Evolutionary conservation across 129 eudicot genomes (phyloP).

Genomic region (Arctium lappa): DNA sequence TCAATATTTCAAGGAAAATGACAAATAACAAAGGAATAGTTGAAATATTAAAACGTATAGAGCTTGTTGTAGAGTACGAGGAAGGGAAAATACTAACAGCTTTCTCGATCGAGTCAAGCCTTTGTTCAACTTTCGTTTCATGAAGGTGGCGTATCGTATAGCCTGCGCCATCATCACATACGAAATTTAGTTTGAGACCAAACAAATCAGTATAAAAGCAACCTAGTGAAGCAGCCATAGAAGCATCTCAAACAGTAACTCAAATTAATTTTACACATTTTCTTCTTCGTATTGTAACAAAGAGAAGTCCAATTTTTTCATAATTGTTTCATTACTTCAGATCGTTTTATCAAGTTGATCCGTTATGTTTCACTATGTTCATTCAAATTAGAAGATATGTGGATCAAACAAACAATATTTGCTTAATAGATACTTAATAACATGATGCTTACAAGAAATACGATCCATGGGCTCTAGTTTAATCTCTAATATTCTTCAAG

Average conservation of each 20-base stretch:
- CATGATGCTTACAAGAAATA: neutral
- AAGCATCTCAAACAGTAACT: neutral
- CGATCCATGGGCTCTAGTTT: neutral
- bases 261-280: neutral
- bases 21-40: neutral
- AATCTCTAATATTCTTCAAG: neutral
- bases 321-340: neutral
- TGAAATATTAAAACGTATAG: neutral
- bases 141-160: conserved; percentile 80
- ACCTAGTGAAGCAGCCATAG: neutral
- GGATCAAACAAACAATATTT: neutral
- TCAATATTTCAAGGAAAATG: neutral
- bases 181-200: neutral
- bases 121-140: conserved; percentile 65
- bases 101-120: conserved; percentile 85
- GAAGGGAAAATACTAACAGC: conserved; percentile 51
- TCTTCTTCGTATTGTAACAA: neutral
- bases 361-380: neutral
- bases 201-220: neutral
- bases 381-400: neutral
- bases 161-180: conserved; percentile 46
- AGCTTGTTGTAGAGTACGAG: neutral
- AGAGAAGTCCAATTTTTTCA: neutral
- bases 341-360: neutral
- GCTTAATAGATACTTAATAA: neutral